Percentiles rank a stretch among this genome's conserved stretches.
These are phyloP conservation scores for Aureobasidium mangrovei DNA, from an alignment of 2,329 filamentous ascomycete genomes.

Conservation along the genomic window DNA sequence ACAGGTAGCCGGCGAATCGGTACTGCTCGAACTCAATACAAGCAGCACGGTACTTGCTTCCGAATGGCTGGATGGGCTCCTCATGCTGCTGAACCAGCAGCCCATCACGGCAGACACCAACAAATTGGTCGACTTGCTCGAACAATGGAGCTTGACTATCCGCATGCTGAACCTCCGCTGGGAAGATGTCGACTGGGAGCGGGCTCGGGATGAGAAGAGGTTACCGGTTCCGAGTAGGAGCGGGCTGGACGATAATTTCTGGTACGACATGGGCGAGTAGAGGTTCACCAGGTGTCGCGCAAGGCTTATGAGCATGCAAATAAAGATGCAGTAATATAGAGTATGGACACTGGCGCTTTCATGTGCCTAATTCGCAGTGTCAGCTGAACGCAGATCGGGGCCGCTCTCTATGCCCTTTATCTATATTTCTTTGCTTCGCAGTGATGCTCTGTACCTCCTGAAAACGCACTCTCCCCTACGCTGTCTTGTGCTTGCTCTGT, in stretches of 20 bases:
- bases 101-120: conserved; percentile 96
- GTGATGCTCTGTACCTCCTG: too few relatives aligned
- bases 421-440: too few relatives aligned
- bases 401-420: too few relatives aligned
- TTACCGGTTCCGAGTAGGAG: conserved; percentile 63
- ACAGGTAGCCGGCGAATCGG: conserved; percentile 44
- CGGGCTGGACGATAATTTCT: conserved; percentile 86
- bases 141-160: conserved; percentile 88
- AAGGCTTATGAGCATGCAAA: not conserved
- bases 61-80: conserved; percentile 90
- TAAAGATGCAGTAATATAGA: too few relatives aligned
- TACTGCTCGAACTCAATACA: conserved; percentile 76
- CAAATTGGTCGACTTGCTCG: conserved; percentile 76
- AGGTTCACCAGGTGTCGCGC: not conserved
- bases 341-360: too few relatives aligned
- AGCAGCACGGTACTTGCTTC: conserved; percentile 73
- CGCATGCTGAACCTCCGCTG: conserved; percentile 82
- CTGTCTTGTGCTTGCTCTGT: too few relatives aligned
- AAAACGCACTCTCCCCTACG: too few relatives aligned
- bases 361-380: too few relatives aligned
- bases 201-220: conserved; percentile 28
- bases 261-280: conserved; percentile 55
- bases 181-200: conserved; percentile 56
- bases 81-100: conserved; percentile 90
- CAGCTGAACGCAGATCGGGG: too few relatives aligned